Evolutionary conservation across 2,329 filamentous ascomycete species (phyloP).

Genomic region (Leptoxyphium fumago): DNA sequence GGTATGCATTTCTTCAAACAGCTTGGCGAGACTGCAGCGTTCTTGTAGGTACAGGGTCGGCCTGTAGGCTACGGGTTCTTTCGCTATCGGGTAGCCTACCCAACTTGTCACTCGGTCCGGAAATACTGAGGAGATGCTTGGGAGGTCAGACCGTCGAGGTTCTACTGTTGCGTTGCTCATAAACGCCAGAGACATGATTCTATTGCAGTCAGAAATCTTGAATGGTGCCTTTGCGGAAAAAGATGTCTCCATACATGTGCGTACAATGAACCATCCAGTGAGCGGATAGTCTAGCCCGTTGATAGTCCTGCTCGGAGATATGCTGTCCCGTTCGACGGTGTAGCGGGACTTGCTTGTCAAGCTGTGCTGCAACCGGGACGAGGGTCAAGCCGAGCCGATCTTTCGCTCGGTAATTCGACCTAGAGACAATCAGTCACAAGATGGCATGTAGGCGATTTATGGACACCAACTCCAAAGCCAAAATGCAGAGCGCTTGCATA

Average conservation of each 20-base stretch:
- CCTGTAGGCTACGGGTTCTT: not conserved
- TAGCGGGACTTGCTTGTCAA: constrained; percentile 2
- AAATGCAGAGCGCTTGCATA: constrained; percentile 5
- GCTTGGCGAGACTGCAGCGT: constrained; percentile 1
- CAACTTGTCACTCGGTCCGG: not conserved
- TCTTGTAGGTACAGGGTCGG: constrained; percentile 4
- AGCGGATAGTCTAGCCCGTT: constrained; percentile 2
- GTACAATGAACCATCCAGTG: constrained; percentile 4
- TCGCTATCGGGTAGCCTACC: constrained; percentile 1
- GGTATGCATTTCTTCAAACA: constrained; percentile 3
- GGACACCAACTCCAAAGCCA: constrained; percentile 4
- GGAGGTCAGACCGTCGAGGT: not conserved
- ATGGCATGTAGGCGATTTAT: too few species aligned
- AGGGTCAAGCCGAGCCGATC: constrained; percentile 3
- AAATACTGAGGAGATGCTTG: not conserved
- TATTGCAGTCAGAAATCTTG: not conserved
- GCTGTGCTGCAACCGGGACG: constrained; percentile 1
- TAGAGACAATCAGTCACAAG: not conserved
- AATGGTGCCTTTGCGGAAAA: not conserved
- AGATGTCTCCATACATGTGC: constrained; percentile 1
- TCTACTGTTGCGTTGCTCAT: not conserved
- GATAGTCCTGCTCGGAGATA: not conserved
- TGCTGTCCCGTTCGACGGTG: not conserved
- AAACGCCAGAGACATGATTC: not conserved
- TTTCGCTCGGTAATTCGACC: constrained; percentile 5